Conservation (phyloP, 2,329 filamentous ascomycete species). For the Ascomycota sp. region DNA sequence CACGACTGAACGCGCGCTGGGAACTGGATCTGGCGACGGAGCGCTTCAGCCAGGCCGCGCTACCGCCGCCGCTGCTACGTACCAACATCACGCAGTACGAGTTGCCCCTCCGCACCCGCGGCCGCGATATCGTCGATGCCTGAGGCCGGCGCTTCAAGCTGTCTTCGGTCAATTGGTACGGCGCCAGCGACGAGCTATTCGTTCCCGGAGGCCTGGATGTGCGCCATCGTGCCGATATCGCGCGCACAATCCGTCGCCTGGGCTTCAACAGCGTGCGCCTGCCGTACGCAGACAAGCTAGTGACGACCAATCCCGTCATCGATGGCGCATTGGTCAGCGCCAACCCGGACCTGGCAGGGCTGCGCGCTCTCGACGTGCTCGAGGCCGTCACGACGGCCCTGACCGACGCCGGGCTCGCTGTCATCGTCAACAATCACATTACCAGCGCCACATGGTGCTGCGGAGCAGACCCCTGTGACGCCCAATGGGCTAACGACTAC, state of each 20-base stretch:
- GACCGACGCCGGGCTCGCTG: constrained; percentile 40
- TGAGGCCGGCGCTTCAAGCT: constrained; percentile 38
- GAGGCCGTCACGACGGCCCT: constrained; percentile 36
- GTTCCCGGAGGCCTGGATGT: constrained; percentile 43
- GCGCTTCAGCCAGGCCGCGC: constrained; percentile 26
- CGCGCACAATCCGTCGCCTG: constrained; percentile 34
- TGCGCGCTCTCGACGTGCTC: constrained; percentile 38
- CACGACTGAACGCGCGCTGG: constrained; percentile 24
- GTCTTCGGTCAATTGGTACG: constrained; percentile 50
- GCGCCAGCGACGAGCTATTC: constrained; percentile 45
- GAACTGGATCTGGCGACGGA: constrained; percentile 24
- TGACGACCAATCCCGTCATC: constrained; percentile 36
- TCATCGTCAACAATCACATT: constrained; percentile 53
- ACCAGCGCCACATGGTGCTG: constrained; percentile 50
- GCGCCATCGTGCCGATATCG: constrained; percentile 39
- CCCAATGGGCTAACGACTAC: constrained; percentile 45
- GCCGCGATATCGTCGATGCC: constrained; percentile 39
- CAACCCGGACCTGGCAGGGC: constrained; percentile 38
- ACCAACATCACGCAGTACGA: constrained; percentile 25
- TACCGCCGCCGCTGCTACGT: constrained; percentile 21
- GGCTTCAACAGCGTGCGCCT: constrained; percentile 53
- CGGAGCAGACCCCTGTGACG: constrained; percentile 46
- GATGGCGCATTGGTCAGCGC: constrained; percentile 27
- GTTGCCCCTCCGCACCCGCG: constrained; percentile 37
- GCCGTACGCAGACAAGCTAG: constrained; percentile 50